These are phyloP conservation scores for Quercus alba DNA, from an alignment of 306 rosid genomes.

Conservation along the genomic window DNA sequence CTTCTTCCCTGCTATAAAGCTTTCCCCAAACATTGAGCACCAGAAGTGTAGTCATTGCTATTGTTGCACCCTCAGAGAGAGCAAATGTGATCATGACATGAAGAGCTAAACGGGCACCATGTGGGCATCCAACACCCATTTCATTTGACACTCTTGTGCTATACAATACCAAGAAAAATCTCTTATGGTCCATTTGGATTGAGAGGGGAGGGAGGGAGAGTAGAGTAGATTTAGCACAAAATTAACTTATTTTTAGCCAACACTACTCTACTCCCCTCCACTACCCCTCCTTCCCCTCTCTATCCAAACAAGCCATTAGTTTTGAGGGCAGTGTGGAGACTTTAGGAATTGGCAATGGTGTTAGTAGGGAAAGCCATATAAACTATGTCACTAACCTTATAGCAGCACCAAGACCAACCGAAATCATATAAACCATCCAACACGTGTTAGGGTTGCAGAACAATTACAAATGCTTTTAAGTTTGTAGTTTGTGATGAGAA, in stretches of 20 bases:
- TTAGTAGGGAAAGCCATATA: not conserved
- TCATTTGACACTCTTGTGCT: conserved; percentile 41
- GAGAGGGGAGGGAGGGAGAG: too few species aligned
- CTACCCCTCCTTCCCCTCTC: too few species aligned
- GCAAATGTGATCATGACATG: conserved; percentile 37
- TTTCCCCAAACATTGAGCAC: conserved; percentile 48
- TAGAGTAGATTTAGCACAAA: too few species aligned
- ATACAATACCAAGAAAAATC: not conserved
- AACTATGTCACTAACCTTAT: conserved; percentile 34
- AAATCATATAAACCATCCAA: conserved; percentile 60
- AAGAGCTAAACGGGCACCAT: conserved; percentile 49
- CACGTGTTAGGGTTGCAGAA: conserved; percentile 48
- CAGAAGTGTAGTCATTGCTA: conserved; percentile 40
- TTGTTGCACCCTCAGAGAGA: conserved; percentile 31
- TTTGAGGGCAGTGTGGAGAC: not conserved
- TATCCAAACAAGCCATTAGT: too few species aligned
- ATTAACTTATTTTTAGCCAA: too few species aligned
- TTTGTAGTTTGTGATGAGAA: too few species aligned
- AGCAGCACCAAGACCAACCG: conserved; percentile 59
- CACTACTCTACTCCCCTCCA: too few species aligned
- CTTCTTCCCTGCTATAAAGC: conserved; percentile 54
- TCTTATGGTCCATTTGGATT: not conserved
- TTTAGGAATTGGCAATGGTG: not conserved
- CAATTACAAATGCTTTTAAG: not conserved
- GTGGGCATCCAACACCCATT: conserved; percentile 44